These are phyloP conservation scores for Dorcoceras hygrometricum DNA, from an alignment of 257 asterid genomes.

Conservation along the genomic window DNA sequence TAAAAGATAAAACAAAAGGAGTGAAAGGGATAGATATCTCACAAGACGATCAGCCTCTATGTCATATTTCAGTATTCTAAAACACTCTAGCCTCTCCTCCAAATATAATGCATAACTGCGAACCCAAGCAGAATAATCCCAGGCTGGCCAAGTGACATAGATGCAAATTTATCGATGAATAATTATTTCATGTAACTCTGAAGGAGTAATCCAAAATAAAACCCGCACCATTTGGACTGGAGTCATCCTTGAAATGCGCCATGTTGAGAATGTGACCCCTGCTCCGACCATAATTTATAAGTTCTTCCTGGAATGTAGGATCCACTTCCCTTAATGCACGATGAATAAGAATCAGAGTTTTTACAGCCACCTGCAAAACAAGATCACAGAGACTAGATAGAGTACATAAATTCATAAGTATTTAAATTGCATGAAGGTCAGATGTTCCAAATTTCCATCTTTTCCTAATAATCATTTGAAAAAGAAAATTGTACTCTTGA, in stretches of 20 bases:
- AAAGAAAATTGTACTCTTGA: background rate
- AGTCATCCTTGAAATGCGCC: slow-evolving; percentile 95
- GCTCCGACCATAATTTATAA: slow-evolving; percentile 82
- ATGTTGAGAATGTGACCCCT: slow-evolving; percentile 82
- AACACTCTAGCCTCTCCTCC: slow-evolving; percentile 98
- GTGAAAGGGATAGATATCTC: slow-evolving; percentile 23
- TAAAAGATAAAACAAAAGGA: too few relatives aligned
- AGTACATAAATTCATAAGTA: background rate
- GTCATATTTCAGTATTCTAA: slow-evolving; percentile 79
- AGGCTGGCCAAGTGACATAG: slow-evolving; percentile 52
- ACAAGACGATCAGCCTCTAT: slow-evolving; percentile 78
- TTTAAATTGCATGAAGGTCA: background rate
- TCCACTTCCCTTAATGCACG: slow-evolving; percentile 97
- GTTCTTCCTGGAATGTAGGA: slow-evolving; percentile 94
- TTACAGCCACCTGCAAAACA: slow-evolving; percentile 77
- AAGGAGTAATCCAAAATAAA: slow-evolving; percentile 13
- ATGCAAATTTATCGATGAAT: slow-evolving; percentile 18
- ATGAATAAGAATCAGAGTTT: slow-evolving; percentile 88
- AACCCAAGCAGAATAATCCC: slow-evolving; percentile 99
- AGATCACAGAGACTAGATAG: background rate
- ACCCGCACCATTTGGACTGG: slow-evolving; percentile 79
- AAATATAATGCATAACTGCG: slow-evolving; percentile 80
- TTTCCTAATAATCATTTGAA: background rate
- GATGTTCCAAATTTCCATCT: background rate
- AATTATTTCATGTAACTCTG: slow-evolving; percentile 7